Evolutionary conservation across 192 early-diverging fungal species (phyloP).

Genomic region (Nowakowskiella sp.): DNA sequence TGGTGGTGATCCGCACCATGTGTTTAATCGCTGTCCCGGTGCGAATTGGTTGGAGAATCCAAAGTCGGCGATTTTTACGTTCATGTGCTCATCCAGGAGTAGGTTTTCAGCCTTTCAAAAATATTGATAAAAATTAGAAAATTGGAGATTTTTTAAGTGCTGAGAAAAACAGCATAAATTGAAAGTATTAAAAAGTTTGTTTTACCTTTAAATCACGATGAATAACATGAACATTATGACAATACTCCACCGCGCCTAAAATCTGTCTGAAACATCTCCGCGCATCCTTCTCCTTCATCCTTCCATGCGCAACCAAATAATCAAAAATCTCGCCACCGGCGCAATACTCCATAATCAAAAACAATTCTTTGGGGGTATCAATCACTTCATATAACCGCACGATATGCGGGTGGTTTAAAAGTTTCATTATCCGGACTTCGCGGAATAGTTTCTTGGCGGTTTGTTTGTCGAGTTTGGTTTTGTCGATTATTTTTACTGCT

Average conservation of each 20-base stretch:
- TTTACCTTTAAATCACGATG: slow-evolving; percentile 46
- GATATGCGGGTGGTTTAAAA: slow-evolving; percentile 49
- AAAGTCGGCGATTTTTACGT: slow-evolving; percentile 60
- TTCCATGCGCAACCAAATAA: slow-evolving; percentile 54
- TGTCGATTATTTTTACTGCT: slow-evolving; percentile 57
- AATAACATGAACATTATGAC: slow-evolving; percentile 47
- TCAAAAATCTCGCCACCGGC: slow-evolving; percentile 56
- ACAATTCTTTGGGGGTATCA: slow-evolving; percentile 54
- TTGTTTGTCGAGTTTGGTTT: slow-evolving; percentile 47
- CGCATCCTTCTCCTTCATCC: slow-evolving; percentile 61
- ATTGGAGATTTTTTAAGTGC: not conserved
- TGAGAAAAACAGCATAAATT: slow-evolving; percentile 1
- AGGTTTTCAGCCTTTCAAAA: slow-evolving; percentile 42
- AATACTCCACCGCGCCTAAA: slow-evolving; percentile 49
- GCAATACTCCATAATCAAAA: slow-evolving; percentile 55
- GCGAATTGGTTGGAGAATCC: slow-evolving; percentile 55
- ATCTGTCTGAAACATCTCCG: slow-evolving; percentile 49
- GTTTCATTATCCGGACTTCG: slow-evolving; percentile 57
- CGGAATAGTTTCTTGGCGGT: slow-evolving; percentile 55
- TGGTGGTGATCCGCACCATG: slow-evolving; percentile 55
- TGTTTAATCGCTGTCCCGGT: slow-evolving; percentile 49
- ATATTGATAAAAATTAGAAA: not conserved
- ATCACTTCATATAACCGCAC: slow-evolving; percentile 60
- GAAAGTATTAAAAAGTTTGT: not conserved
- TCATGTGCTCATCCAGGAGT: slow-evolving; percentile 51